A percentile compares a stretch with the other conserved stretches of the same genome.
phyloP scores from a whole-genome alignment of 2,329 filamentous ascomycete genomes.

The Fusarium incarnatum region DNA sequence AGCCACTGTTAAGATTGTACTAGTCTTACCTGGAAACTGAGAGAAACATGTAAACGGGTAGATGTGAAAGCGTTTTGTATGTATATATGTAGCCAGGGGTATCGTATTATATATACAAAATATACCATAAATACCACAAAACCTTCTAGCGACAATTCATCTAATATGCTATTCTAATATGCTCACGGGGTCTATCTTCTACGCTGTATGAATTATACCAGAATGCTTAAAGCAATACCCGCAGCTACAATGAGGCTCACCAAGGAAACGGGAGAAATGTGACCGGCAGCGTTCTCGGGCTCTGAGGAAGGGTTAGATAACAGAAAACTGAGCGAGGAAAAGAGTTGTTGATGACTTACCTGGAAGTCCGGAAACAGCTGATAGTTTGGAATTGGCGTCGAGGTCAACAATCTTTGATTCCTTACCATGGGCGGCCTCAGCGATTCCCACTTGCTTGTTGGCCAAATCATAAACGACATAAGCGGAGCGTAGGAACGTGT shows the following conservation, averaged over 20 bases:
- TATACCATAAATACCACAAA: not conserved
- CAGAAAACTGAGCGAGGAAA: conserved; percentile 3
- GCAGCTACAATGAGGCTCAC: conserved; percentile 34
- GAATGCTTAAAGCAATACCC: conserved; percentile 26
- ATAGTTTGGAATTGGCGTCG: conserved; percentile 53
- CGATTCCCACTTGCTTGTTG: conserved; percentile 63
- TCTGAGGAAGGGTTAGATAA: conserved; percentile 37
- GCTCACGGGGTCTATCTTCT: not conserved
- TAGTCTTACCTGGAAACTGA: not conserved
- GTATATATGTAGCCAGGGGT: conserved; percentile 16
- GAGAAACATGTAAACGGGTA: not conserved
- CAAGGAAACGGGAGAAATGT: conserved; percentile 33
- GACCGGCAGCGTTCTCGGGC: conserved; percentile 35
- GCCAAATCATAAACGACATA: conserved; percentile 68
- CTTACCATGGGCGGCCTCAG: conserved; percentile 63
- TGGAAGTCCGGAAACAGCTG: conserved; percentile 58
- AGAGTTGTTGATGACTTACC: conserved; percentile 41
- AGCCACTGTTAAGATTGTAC: not conserved
- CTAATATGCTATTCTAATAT: not conserved
- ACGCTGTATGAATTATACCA: not conserved
- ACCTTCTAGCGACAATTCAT: not conserved
- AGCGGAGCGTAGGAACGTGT: conserved; percentile 67
- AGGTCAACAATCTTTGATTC: conserved; percentile 61
- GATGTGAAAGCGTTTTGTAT: not conserved
- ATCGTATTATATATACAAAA: conserved; percentile 26